Base-by-base conservation (phyloP, 1,139 yeast species). In the Yarrowia galli region DNA sequence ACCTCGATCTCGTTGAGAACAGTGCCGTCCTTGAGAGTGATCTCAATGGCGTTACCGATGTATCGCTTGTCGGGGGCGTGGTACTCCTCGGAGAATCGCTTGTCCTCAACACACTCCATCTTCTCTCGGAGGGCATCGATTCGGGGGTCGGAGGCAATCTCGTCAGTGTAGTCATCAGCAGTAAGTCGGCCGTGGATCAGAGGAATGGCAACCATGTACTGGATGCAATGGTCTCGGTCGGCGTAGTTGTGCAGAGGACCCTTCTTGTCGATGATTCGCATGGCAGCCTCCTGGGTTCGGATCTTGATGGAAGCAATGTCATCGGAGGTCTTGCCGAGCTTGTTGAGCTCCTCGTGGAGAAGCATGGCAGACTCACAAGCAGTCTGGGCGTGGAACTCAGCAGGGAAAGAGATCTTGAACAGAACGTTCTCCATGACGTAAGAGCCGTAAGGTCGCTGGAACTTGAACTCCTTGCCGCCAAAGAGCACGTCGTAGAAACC, bases 351-450 rank as follows among this genome's bases (percentile, higher is more conserved):
- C 65, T 74, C 71, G 73, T 83, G 79, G 22, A 83, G 78, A 25
- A 79, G 81, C 76, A 85, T 73, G 48, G 88, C 84, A 48, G 86
- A 86, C 74, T 85, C 89, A 38, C 82, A 88, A 16, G 88, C 88
- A 46, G 88, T 85, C 75, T 85, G 89, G n/a, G 88, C 87, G 74
- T 85, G 89, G 77, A 85, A 85, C 75, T 85, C 89, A 28, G 89
- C 89, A n/a, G 88, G 88, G 80, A 82, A 85, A 1, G 87, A 84
- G 70, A 85, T 85, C 78, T 85, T 85, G 78, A 85, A 85, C 67
- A 85, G 75, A 20, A 85, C 84, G 72, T 85, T 85, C 76, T 85
- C 88, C 89, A 85, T 85, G n/a, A 85, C 88, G 73, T 85, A 85
- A 4, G 86, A 82, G 56, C 85, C 87, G 71, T 80, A 85, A 36